phyloP scores from a whole-genome alignment of 1,139 yeast genomes.

The Suhomyces bolitotheri region DNA sequence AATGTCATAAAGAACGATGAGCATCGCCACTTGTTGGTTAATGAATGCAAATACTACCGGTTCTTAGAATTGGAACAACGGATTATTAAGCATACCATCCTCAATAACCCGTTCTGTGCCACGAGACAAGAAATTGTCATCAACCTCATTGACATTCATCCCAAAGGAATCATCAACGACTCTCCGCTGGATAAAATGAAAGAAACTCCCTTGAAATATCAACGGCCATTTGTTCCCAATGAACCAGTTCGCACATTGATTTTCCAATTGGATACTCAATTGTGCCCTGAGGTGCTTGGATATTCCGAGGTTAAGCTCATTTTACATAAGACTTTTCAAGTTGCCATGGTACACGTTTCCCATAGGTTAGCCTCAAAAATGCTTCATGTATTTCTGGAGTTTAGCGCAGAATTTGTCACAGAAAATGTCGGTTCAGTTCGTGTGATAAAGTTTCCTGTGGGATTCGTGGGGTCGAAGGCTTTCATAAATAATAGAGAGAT shows the following conservation, averaged over 20 bases:
- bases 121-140: slow-evolving; percentile 56
- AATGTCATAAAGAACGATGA: slow-evolving; percentile 48
- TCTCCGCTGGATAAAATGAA: slow-evolving; percentile 19
- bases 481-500: slow-evolving; percentile 39
- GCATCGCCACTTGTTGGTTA: slow-evolving; percentile 56
- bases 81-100: slow-evolving; percentile 53
- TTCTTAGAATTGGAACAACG: slow-evolving; percentile 74
- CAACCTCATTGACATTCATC: slow-evolving; percentile 47
- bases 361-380: slow-evolving; percentile 28
- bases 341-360: slow-evolving; percentile 30
- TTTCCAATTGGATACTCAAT: slow-evolving; percentile 50
- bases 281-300: slow-evolving; percentile 12
- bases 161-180: slow-evolving; percentile 39
- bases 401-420: slow-evolving; percentile 23
- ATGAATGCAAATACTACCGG: slow-evolving; percentile 77
- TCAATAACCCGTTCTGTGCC: slow-evolving; percentile 50
- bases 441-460: slow-evolving; percentile 25
- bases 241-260: slow-evolving; percentile 49
- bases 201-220: slow-evolving; percentile 40
- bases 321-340: slow-evolving; percentile 28
- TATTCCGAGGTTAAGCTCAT: slow-evolving; percentile 32
- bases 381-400: slow-evolving; percentile 28
- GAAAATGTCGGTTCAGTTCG: slow-evolving; percentile 19
- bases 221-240: slow-evolving; percentile 54
- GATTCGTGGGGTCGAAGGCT: slow-evolving; percentile 30